Conservation (phyloP, 768 basidiomycete species). For the Obba rivulosa region DNA sequence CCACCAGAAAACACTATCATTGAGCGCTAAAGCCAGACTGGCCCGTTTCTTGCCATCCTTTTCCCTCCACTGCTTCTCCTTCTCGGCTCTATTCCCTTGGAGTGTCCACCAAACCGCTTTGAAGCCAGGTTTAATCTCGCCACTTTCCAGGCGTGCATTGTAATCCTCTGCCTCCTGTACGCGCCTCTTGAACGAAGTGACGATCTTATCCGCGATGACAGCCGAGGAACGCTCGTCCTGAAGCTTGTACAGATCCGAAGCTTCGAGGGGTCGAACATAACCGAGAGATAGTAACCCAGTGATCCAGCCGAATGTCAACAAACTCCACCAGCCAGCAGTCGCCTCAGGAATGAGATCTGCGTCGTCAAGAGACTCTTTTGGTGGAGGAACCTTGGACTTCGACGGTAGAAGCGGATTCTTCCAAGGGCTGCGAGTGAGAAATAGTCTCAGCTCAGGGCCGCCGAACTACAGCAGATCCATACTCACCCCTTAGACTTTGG, state of each 20-base stretch:
- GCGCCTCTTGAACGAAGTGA: constrained; percentile 57
- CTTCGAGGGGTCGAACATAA: constrained; percentile 76
- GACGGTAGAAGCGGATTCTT: constrained; percentile 19
- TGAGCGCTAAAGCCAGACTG: constrained; percentile 65
- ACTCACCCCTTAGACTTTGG: no score
- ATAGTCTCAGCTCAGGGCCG: background rate
- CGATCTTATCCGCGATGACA: constrained; percentile 57
- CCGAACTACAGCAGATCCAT: no score
- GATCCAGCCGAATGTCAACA: constrained; percentile 73
- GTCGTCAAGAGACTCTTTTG: constrained; percentile 53
- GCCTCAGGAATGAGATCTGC: constrained; percentile 61
- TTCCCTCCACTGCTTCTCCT: constrained; percentile 62
- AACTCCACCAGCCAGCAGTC: constrained; percentile 51
- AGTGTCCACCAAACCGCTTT: constrained; percentile 54
- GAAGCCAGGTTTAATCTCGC: constrained; percentile 54
- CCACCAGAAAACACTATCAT: constrained; percentile 72
- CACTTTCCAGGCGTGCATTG: constrained; percentile 62
- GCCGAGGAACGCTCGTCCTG: constrained; percentile 56
- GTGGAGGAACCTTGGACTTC: constrained; percentile 32
- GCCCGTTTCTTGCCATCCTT: constrained; percentile 55
- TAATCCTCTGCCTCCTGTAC: constrained; percentile 55
- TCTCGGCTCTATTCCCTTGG: constrained; percentile 42
- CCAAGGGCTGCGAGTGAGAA: constrained; percentile 1
- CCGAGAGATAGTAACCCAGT: constrained; percentile 67
- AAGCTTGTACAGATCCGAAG: constrained; percentile 76